Evolutionary conservation across 805 yeast species (phyloP), one percentile per base, ranked within the genome.

Genomic region (Pichia nakasei): DNA sequence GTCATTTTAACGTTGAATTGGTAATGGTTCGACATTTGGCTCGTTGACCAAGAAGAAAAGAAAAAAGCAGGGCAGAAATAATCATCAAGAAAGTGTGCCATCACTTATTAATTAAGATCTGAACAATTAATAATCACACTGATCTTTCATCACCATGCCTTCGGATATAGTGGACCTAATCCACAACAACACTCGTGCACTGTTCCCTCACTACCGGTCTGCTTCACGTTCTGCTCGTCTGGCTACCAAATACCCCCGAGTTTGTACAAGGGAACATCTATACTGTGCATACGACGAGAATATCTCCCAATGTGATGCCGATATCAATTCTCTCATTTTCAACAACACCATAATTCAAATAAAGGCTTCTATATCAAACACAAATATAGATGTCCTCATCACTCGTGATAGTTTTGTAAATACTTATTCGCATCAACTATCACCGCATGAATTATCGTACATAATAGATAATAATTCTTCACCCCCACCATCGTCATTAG

Each of bases 1-100:
- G 85, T 56, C 96, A 88, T 88, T 37, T 80, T 69, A 45, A 89
- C 96, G 48, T 87, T 75, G 61, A 76, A 88, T 53, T 81, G 83
- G 64, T 84, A 86, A 56, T 82, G 76, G 15, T 19, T 24, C n/a
- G 20, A 13, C 8, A 15, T 13, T 13, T n/a, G n/a, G n/a, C n/a
- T n/a, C n/a, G n/a, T n/a, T n/a, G n/a, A n/a, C n/a, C n/a, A n/a
- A n/a, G n/a, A 12, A 29, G 32, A 15, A 29, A 24, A 24, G 27
- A 24, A 24, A 24, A 24, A 24, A 24, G 27, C 12, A 13, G 12
- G 12, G 27, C 2, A 11, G 9, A 13, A 24, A 11, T 24, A 24
- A 9, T 24, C 9, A 24, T 24, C 9, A 24, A 20, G 18, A 13
- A 17, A 39, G 11, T 24, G 11, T 9, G 32, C 32, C 15, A 12